A percentile compares a stretch with the other conserved stretches of the same genome.
Conservation (phyloP, 164 flowering plant species). For the Malania oleifera region DNA sequence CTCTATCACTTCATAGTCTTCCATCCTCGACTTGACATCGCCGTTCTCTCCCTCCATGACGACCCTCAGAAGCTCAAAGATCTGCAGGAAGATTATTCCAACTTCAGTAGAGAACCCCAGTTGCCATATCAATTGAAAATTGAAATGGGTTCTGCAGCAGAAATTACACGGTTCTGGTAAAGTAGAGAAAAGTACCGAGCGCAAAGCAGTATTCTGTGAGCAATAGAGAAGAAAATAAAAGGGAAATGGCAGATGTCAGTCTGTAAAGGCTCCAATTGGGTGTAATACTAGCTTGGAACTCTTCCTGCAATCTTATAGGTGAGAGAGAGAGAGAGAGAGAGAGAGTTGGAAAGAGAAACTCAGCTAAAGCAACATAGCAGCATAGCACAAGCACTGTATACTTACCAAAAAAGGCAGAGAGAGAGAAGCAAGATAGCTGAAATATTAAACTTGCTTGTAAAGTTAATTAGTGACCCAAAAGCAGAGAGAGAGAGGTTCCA, state of each 20-base stretch:
- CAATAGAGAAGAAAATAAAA: too few relatives aligned
- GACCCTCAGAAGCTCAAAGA: not conserved
- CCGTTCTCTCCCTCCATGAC: constrained; percentile 43
- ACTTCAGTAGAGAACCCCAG: not conserved
- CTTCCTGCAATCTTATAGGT: not conserved
- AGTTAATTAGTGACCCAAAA: not conserved
- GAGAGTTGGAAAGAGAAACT: constrained; percentile 11
- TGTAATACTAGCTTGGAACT: not conserved
- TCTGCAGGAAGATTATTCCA: not conserved
- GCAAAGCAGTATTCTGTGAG: too few relatives aligned
- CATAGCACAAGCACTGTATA: too few relatives aligned
- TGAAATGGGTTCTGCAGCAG: too few relatives aligned
- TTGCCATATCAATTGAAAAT: too few relatives aligned
- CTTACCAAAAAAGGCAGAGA: not conserved
- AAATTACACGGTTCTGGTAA: not conserved
- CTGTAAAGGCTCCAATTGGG: not conserved
- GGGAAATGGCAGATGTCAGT: not conserved
- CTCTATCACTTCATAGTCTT: constrained; percentile 73
- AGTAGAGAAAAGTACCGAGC: too few relatives aligned
- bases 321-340: not conserved
- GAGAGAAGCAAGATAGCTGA: not conserved
- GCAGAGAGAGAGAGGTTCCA: constrained; percentile 6
- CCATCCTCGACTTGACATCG: constrained; percentile 47
- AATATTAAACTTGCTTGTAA: too few relatives aligned
- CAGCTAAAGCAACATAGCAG: constrained; percentile 1